Conservation (phyloP, 257 asterid species). For the Forsythia suspensa region DNA sequence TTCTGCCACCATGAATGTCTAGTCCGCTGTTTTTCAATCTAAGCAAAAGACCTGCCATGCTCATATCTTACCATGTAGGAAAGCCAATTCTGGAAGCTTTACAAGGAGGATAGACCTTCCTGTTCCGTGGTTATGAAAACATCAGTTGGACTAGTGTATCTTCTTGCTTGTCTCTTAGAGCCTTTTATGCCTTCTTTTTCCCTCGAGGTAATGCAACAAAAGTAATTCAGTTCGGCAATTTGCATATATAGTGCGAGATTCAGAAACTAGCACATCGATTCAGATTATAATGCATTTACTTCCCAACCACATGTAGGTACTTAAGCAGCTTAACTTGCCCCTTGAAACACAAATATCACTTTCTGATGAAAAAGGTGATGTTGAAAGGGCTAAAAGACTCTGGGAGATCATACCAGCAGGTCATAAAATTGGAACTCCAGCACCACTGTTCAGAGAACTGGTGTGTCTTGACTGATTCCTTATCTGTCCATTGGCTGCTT, state of each 20-base stretch:
- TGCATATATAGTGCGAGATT: background rate
- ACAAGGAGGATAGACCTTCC: constrained; percentile 72
- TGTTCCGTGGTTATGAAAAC: constrained; percentile 90
- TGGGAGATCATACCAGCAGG: constrained; percentile 86
- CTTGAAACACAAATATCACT: constrained; percentile 59
- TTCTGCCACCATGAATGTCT: background rate
- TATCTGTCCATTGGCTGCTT: background rate
- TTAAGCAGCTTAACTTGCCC: constrained; percentile 92
- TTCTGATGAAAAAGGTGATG: constrained; percentile 64
- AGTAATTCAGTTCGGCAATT: background rate
- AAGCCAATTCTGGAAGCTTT: constrained; percentile 95
- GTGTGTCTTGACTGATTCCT: constrained; percentile 36
- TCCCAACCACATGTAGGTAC: constrained; percentile 49
- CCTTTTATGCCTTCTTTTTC: constrained; percentile 97
- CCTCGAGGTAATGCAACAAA: constrained; percentile 54
- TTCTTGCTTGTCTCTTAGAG: constrained; percentile 87
- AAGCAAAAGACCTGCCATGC: constrained; percentile 8
- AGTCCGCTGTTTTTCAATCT: background rate
- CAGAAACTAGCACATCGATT: background rate
- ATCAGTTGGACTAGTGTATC: constrained; percentile 84
- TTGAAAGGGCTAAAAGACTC: constrained; percentile 75
- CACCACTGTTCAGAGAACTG: constrained; percentile 80
- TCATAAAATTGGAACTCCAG: constrained; percentile 85
- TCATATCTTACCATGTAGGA: constrained; percentile 47
- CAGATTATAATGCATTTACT: constrained; percentile 16